These are phyloP conservation scores for Salix exigua DNA, from an alignment of 345 rosid genomes.

Conservation along the genomic window DNA sequence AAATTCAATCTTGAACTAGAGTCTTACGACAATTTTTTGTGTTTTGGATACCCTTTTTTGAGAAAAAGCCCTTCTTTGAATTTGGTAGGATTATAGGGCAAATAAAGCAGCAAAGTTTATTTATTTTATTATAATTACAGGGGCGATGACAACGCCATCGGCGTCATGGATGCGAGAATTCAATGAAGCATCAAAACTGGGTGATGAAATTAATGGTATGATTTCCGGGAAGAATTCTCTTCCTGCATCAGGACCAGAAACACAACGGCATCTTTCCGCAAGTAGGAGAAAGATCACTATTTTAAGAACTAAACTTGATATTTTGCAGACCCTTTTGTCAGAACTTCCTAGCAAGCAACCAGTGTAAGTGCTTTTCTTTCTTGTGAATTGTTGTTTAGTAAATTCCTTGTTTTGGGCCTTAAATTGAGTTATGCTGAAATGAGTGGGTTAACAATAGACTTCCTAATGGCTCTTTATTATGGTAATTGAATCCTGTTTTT, in stretches of 20 bases:
- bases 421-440: background rate
- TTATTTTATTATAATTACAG: background rate
- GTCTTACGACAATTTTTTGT: background rate
- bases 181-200: conserved; percentile 67
- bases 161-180: conserved; percentile 86
- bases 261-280: conserved; percentile 84
- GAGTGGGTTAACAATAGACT: background rate
- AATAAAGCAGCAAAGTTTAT: background rate
- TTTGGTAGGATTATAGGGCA: background rate
- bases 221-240: conserved; percentile 57
- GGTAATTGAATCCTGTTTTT: background rate
- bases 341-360: conserved; percentile 72
- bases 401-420: background rate
- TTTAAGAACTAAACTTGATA: conserved; percentile 76
- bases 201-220: conserved; percentile 83
- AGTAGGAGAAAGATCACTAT: conserved; percentile 86
- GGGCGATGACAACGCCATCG: conserved; percentile 60
- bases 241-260: conserved; percentile 67
- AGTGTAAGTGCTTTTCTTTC: conserved; percentile 35
- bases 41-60: background rate
- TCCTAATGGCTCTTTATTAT: background rate
- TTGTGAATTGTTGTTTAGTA: background rate
- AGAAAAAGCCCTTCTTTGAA: background rate
- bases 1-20: background rate
- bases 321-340: conserved; percentile 66